These are phyloP conservation scores for Cyberlindnera samutprakarnensis DNA, from an alignment of 805 yeast genomes.

Conservation along the genomic window DNA sequence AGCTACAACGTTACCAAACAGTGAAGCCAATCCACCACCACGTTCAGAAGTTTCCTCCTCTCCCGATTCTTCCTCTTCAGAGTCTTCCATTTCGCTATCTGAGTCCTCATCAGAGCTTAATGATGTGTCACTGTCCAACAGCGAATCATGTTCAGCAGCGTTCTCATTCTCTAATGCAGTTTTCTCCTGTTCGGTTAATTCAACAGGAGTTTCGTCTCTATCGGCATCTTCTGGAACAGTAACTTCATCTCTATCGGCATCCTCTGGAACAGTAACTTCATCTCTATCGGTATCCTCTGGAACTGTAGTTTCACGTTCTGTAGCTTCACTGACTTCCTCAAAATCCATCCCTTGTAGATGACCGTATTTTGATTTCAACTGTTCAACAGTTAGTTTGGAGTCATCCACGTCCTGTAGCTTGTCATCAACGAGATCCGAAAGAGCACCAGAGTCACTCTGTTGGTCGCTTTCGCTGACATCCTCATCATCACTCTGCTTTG, in stretches of 20 bases:
- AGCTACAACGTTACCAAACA: constrained; percentile 26
- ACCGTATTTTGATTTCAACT: constrained; percentile 20
- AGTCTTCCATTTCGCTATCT: constrained; percentile 10
- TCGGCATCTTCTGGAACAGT: constrained; percentile 10
- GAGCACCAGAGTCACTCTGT: constrained; percentile 11
- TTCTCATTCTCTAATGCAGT: constrained; percentile 23
- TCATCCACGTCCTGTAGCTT: constrained; percentile 13
- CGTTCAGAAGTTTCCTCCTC: constrained; percentile 11
- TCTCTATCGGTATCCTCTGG: constrained; percentile 14
- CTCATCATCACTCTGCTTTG: constrained; percentile 28
- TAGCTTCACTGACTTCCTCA: constrained; percentile 23
- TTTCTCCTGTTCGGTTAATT: constrained; percentile 15
- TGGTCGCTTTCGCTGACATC: constrained; percentile 26
- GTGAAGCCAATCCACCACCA: constrained; percentile 24
- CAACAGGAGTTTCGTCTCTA: constrained; percentile 14
- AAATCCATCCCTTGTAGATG: constrained; percentile 18
- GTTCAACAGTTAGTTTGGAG: constrained; percentile 24
- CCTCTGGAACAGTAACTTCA: background rate
- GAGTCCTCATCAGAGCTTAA: constrained; percentile 23
- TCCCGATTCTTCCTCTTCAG: constrained; percentile 18
- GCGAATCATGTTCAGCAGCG: constrained; percentile 12
- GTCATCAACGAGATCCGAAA: constrained; percentile 8
- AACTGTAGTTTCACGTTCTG: constrained; percentile 12
- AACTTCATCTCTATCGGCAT: background rate
- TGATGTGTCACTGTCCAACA: constrained; percentile 25